A percentile compares a stretch with the other conserved stretches of the same genome.
phyloP scores from a whole-genome alignment of 768 basidiomycete genomes.

The Naganishia vaughanmartiniae region DNA sequence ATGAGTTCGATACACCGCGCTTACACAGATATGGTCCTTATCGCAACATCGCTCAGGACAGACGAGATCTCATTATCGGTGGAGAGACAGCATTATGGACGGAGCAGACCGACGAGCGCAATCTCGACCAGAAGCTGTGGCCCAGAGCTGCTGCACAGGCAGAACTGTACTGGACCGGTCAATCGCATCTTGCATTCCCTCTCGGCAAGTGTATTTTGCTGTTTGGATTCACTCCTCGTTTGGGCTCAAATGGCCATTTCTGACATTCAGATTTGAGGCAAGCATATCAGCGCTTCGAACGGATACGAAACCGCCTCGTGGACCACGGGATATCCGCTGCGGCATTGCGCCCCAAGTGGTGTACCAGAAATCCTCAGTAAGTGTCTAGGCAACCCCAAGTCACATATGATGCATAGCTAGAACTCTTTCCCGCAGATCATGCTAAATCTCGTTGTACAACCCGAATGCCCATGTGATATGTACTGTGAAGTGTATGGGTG shows the following conservation, averaged over 20 bases:
- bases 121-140: constrained; percentile 69
- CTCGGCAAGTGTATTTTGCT: constrained; percentile 31
- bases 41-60: constrained; percentile 57
- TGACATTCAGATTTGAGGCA: constrained; percentile 48
- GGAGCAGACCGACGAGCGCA: constrained; percentile 69
- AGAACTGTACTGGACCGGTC: constrained; percentile 74
- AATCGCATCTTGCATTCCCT: constrained; percentile 30
- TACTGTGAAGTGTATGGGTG: too few relatives aligned
- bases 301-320: constrained; percentile 61
- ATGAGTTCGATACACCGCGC: too few relatives aligned
- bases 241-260: not conserved
- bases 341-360: constrained; percentile 69
- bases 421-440: not conserved
- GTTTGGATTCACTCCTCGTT: not conserved
- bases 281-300: constrained; percentile 68
- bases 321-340: constrained; percentile 64
- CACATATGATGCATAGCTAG: not conserved
- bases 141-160: constrained; percentile 69
- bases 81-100: constrained; percentile 70
- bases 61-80: constrained; percentile 65
- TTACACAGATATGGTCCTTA: constrained; percentile 70
- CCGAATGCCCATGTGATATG: too few relatives aligned
- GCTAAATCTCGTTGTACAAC: not conserved
- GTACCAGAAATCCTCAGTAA: constrained; percentile 52
- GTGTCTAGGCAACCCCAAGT: too few relatives aligned